Evolutionary conservation across 2,329 filamentous ascomycete species (phyloP).

Genomic region (Huntiella decipiens): DNA sequence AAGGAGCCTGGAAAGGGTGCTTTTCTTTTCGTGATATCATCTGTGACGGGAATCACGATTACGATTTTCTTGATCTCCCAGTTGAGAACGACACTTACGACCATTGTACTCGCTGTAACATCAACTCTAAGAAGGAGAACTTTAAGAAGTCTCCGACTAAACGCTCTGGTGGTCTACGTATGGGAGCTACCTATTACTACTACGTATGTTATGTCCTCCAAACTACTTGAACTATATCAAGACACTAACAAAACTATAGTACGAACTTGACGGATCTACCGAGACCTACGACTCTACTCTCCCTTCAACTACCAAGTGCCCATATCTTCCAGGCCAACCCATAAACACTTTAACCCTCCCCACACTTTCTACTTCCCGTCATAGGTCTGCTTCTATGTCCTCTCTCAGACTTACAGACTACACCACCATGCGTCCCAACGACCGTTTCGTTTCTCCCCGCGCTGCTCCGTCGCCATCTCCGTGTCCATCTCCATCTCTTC

Average conservation of each 20-base stretch:
- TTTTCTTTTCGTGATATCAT: slow-evolving; percentile 73
- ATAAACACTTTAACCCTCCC: slow-evolving; percentile 76
- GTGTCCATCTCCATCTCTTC: slow-evolving; percentile 5
- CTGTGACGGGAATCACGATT: slow-evolving; percentile 37
- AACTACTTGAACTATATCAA: not conserved
- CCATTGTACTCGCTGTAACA: not conserved
- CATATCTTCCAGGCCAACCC: slow-evolving; percentile 69
- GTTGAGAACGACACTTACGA: not conserved
- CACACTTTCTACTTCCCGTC: slow-evolving; percentile 39
- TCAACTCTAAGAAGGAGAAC: slow-evolving; percentile 20
- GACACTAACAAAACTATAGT: slow-evolving; percentile 30
- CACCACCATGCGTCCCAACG: slow-evolving; percentile 59
- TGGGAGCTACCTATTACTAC: slow-evolving; percentile 91
- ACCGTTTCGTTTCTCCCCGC: slow-evolving; percentile 55
- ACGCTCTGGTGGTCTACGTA: slow-evolving; percentile 53
- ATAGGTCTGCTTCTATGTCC: slow-evolving; percentile 46
- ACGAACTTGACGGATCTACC: slow-evolving; percentile 59
- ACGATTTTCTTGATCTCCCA: not conserved
- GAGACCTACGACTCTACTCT: slow-evolving; percentile 58
- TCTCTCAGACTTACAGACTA: slow-evolving; percentile 38
- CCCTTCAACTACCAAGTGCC: slow-evolving; percentile 61
- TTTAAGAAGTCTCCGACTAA: slow-evolving; percentile 17
- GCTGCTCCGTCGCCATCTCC: slow-evolving; percentile 27
- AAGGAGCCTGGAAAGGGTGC: slow-evolving; percentile 69
- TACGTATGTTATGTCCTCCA: slow-evolving; percentile 45